phyloP scores from a whole-genome alignment of 108 stramenopile species.

The Conticribra guillardii region DNA sequence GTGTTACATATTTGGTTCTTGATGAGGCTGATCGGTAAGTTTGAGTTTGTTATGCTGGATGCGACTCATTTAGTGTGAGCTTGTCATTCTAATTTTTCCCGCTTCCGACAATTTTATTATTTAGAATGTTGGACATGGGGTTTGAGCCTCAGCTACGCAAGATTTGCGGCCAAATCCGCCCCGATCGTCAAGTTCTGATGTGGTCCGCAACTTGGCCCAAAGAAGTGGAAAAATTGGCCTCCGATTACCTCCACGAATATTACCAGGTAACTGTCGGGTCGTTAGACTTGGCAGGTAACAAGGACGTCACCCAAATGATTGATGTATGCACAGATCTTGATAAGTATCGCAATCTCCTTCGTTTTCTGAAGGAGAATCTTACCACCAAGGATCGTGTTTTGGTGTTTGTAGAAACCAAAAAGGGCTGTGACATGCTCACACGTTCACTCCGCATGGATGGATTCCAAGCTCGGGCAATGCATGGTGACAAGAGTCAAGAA shows the following conservation, averaged over 20 bases:
- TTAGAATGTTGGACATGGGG: constrained; percentile 98
- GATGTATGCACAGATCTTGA: constrained; percentile 92
- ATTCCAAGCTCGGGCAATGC: constrained; percentile 93
- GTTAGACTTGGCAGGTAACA: constrained; percentile 97
- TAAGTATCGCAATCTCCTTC: constrained; percentile 88
- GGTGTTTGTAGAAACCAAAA: constrained; percentile 98
- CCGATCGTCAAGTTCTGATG: constrained; percentile 99
- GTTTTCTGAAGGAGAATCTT: constrained; percentile 79
- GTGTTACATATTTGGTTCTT: constrained; percentile 97
- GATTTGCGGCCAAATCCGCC: constrained; percentile 94
- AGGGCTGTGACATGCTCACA: constrained; percentile 95
- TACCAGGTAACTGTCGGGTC: constrained; percentile 98
- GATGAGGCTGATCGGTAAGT: constrained; percentile 89
- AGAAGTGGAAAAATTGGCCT: constrained; percentile 93
- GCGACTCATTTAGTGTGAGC: neutral
- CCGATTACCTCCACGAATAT: constrained; percentile 92
- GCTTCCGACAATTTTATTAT: neutral
- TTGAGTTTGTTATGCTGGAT: neutral
- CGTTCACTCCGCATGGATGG: constrained; percentile 89
- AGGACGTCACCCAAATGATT: constrained; percentile 95
- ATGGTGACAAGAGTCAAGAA: constrained; percentile 98
- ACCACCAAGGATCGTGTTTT: constrained; percentile 88
- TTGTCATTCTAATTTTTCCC: neutral
- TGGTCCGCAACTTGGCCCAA: constrained; percentile 99
- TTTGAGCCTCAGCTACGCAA: constrained; percentile 98